Percentiles rank a stretch among this genome's conserved stretches.
phyloP scores from a whole-genome alignment of 164 flowering plant species.

The Aristolochia californica region DNA sequence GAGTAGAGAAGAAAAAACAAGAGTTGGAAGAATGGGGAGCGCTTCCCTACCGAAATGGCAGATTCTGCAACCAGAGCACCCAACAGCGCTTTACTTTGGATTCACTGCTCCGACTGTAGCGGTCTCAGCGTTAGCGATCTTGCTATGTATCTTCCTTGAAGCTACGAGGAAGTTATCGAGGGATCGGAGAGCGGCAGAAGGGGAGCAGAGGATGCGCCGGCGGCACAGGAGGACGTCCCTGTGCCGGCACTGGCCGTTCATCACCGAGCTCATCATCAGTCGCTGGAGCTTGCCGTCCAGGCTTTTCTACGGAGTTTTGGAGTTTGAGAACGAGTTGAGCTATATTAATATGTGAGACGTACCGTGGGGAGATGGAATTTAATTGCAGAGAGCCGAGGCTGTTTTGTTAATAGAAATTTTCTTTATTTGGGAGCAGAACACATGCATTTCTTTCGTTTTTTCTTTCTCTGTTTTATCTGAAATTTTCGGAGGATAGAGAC shows the following conservation, averaged over 20 bases:
- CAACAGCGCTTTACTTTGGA: constrained; percentile 6
- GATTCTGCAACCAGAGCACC: neutral
- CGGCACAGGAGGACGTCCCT: neutral
- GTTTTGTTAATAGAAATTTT: neutral
- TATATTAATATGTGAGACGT: neutral
- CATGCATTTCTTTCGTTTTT: too few relatives aligned
- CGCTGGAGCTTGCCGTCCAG: too few relatives aligned
- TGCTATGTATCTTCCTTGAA: constrained; percentile 8
- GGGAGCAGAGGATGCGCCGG: too few relatives aligned
- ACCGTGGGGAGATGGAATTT: too few relatives aligned
- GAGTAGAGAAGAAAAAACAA: too few relatives aligned
- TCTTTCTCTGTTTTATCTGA: too few relatives aligned
- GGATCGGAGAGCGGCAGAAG: neutral
- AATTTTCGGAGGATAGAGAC: too few relatives aligned
- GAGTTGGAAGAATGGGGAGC: neutral
- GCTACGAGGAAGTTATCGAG: neutral
- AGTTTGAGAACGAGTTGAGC: constrained; percentile 7
- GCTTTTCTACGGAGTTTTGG: constrained; percentile 6
- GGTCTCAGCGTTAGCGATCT: constrained; percentile 2
- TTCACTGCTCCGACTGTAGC: constrained; percentile 8
- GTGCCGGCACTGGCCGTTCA: constrained; percentile 1
- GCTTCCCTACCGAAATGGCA: constrained; percentile 3
- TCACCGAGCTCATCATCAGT: neutral
- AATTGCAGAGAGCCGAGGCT: neutral
- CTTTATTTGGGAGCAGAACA: neutral